Conservation (phyloP, 495 filamentous ascomycete genomes). For the Talaromyces trachyspermus region DNA sequence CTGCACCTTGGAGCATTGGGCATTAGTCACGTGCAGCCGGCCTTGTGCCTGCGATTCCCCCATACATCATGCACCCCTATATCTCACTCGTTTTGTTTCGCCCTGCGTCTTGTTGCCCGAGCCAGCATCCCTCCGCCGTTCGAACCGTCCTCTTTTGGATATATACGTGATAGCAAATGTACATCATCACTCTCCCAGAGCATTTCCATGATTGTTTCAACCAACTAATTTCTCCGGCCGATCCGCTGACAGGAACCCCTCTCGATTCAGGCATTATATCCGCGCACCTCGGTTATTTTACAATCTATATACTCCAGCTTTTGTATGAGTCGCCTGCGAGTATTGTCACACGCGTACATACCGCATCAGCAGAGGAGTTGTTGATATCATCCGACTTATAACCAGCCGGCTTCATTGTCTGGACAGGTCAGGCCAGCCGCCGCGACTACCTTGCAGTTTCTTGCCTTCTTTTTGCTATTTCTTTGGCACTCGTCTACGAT, state of each 20-base stretch:
- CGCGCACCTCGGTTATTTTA: background rate
- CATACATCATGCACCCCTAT: background rate
- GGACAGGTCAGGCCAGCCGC: too few species aligned
- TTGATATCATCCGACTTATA: too few species aligned
- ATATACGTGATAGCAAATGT: too few species aligned
- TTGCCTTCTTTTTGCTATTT: background rate
- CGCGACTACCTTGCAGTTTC: background rate
- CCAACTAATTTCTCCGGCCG: background rate
- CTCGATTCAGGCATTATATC: background rate
- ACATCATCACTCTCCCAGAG: too few species aligned
- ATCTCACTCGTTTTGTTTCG: too few species aligned
- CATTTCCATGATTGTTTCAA: too few species aligned
- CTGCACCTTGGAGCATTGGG: conserved; percentile 1
- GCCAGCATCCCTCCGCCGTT: background rate
- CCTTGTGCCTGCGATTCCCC: background rate
- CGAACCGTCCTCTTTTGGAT: background rate
- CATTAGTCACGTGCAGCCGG: conserved; percentile 4
- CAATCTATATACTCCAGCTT: background rate
- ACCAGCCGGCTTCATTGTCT: background rate
- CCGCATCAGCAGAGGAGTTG: background rate
- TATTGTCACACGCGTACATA: background rate
- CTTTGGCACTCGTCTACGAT: background rate
- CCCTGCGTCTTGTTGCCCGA: background rate
- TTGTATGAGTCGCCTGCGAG: background rate
- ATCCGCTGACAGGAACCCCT: background rate